Conservation (phyloP, 495 filamentous ascomycete species). For the Achaetomiella virescens region DNA sequence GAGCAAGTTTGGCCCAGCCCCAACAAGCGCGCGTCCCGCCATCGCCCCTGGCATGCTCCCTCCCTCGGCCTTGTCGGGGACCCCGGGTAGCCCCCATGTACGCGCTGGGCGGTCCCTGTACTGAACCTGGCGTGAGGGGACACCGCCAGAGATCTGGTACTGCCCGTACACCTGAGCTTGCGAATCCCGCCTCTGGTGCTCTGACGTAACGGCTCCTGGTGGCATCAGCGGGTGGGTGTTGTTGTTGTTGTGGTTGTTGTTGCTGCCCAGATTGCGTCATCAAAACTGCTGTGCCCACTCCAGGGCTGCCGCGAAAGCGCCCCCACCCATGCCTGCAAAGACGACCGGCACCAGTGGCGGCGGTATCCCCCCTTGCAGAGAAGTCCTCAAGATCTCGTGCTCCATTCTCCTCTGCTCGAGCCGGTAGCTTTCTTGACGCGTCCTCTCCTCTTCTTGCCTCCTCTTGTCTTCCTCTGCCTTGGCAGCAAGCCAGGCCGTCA, state of each 20-base stretch:
- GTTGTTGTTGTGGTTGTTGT: constrained; percentile 45
- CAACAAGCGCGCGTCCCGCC: constrained; percentile 15
- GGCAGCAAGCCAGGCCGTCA: constrained; percentile 74
- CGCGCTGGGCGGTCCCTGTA: constrained; percentile 31
- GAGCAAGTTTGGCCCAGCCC: constrained; percentile 22
- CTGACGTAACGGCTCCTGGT: constrained; percentile 41
- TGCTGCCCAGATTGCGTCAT: constrained; percentile 43
- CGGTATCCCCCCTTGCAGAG: constrained; percentile 72
- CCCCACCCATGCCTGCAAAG: constrained; percentile 75
- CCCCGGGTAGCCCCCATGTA: constrained; percentile 31
- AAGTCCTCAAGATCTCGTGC: constrained; percentile 75
- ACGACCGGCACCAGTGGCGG: constrained; percentile 83
- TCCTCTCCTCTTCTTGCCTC: constrained; percentile 83
- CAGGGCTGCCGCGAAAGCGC: constrained; percentile 49
- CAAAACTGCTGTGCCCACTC: constrained; percentile 73
- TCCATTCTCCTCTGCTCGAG: constrained; percentile 78
- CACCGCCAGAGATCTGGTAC: constrained; percentile 36
- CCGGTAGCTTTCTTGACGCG: constrained; percentile 66
- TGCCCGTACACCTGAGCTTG: constrained; percentile 36
- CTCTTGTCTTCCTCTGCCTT: constrained; percentile 85
- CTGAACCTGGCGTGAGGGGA: constrained; percentile 42
- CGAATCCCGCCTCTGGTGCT: constrained; percentile 41
- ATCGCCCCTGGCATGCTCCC: constrained; percentile 35
- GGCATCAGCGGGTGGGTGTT: constrained; percentile 49
- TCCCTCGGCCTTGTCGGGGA: constrained; percentile 40